Base-by-base conservation (phyloP, 371 early-diverging fungal species). In the Choanephora cucurbitarum region DNA sequence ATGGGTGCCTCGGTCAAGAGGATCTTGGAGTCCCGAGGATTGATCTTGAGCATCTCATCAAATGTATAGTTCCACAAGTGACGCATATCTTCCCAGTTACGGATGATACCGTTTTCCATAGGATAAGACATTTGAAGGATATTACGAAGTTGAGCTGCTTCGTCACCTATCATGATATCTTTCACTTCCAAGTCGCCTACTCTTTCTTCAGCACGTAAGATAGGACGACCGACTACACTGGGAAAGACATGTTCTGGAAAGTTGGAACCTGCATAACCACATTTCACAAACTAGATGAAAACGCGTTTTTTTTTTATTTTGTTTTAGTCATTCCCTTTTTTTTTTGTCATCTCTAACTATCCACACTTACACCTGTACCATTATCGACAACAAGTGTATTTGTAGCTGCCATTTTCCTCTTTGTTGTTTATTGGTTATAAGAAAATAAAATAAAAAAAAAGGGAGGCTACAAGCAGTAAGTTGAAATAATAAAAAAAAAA, bases 11-110 rank as follows among this genome's bases (percentile, higher is more conserved):
- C 98, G 9, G 97, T 98, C 74, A 97, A 70, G 66, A 98, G 75
- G 58, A 98, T 89, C 73, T 95, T 96, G 70, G 89, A 85, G 50
- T 95, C 94, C 46, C 78, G 70, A 22, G 91, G 95, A 66, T 95
- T 89, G 58, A 95, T 86, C 66, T 86, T 79, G 39, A 98, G 85
- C 75, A 91, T 91, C 64, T 95, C 92, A 55, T 87, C 80, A 72
- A 97, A 97, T 14, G 98, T 97, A 64, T 98, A 96, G 75, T 96
- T 89, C 98, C 98, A 98, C 49, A 98, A 81, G 57, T 95, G 94
- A 58, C 86, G 78, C 99, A 97, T 97, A 69, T 98, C 97, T 49
- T 96, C 96, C 98, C 98, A 98, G 81, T 95, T 93, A 61, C 89
- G 80, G 50, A 97, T 89, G 53, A 98, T 93, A n/a, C 99, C 99